Evolutionary conservation across 2,329 filamentous ascomycete genomes (phyloP).

Genomic region (Paramyrothecium roridum): DNA sequence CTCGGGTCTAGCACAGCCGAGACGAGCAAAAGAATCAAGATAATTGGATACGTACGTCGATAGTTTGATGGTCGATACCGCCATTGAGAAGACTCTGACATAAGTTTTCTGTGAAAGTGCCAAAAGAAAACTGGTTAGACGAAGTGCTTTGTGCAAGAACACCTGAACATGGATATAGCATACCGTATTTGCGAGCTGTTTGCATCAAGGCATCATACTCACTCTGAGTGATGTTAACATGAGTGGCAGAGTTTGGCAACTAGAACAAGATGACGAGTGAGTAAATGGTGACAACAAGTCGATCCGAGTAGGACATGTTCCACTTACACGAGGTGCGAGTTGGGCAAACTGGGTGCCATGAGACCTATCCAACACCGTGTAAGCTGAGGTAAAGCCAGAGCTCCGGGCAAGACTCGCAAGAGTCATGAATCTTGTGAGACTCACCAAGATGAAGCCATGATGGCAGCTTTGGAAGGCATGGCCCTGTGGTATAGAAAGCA

Average conservation of each 20-base stretch:
- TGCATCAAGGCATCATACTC: conserved; percentile 61
- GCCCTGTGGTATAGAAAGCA: no score
- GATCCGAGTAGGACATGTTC: no score
- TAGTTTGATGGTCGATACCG: conserved; percentile 43
- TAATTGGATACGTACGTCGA: conserved; percentile 35
- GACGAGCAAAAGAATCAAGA: no score
- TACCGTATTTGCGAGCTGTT: conserved; percentile 53
- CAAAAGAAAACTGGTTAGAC: background rate
- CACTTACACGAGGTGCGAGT: no score
- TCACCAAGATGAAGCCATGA: background rate
- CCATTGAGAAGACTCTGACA: conserved; percentile 44
- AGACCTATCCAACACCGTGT: background rate
- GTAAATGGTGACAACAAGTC: no score
- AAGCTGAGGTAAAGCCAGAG: background rate
- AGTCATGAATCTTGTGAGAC: background rate
- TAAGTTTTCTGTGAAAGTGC: conserved; percentile 12
- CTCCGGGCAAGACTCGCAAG: background rate
- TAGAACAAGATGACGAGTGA: no score
- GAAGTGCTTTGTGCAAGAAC: no score
- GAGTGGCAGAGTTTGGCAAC: no score
- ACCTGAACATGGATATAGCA: conserved; percentile 8
- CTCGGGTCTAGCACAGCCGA: no score
- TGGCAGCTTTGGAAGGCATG: background rate
- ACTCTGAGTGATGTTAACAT: conserved; percentile 11
- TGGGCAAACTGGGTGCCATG: background rate